Evolutionary conservation across 75 land plant species (phyloP), one percentile per base, ranked within the genome.

Genomic region (Isoetes taiwanensis): DNA sequence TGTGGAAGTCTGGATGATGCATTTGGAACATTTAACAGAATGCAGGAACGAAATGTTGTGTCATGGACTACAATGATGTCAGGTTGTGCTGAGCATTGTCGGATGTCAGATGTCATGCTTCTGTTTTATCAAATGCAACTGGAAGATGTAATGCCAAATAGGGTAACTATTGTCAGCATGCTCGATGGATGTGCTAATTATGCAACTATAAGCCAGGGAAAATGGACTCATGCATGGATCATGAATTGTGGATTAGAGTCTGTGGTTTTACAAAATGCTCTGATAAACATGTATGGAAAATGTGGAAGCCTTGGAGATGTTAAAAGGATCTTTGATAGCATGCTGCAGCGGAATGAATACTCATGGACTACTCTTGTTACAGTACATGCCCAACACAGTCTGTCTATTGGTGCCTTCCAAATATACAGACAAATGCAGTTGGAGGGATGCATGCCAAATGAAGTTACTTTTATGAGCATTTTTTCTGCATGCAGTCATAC

Each of bases 31-130:
- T 77, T 77, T 65, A 40, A 61, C 4, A 53, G 50, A 31, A 23
- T 81, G 77, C 37, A 40, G 28, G 68, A 63, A n/a, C 68, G 55
- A 40, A 73, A 76, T 76, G 17, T 72, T 6, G 58, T 68, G 30
- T 79, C 82, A 21, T 79, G 82, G 82, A 76, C 72, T 29, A 28
- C 72, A 21, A 76, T 76, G 38, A 60, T 79, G 59, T 33, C 72
- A 19, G 57, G 41, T 5, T 56, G 61, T 53, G 57, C 58, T 34
- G 71, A 75, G 39, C 65, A 63, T 34, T 62, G 65, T 17, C 34
- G 58, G 11, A n/a, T 30, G 16, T 37, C 27, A 16, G 38, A 59
- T 2, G 35, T 63, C 24, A 19, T 63, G 3, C 12, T 24, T 24
- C 34, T 58, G 11, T 63, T 63, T 34, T 5, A n/a, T 32, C 25